Percentiles rank a stretch among this genome's conserved stretches.
These are phyloP conservation scores for Calonectria montana DNA, from an alignment of 2,329 filamentous ascomycete genomes.

Conservation along the genomic window DNA sequence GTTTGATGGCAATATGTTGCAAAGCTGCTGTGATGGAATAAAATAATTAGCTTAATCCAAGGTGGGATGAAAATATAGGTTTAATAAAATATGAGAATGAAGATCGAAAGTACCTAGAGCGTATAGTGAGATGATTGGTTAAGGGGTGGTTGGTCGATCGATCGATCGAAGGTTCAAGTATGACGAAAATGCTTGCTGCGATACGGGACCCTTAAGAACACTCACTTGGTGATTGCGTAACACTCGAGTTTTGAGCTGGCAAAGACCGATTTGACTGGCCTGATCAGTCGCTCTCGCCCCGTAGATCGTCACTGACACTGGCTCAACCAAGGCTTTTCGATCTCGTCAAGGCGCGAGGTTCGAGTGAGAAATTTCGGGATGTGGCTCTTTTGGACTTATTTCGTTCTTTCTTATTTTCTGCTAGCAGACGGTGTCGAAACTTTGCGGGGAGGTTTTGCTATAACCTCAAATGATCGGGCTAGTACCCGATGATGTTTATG, in stretches of 20 bases:
- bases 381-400: neutral
- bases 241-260: neutral
- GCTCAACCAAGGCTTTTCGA: neutral
- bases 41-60: conserved; percentile 25
- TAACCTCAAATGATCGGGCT: neutral
- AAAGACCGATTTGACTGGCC: neutral
- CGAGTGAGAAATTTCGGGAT: too few relatives aligned
- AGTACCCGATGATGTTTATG: neutral
- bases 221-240: conserved; percentile 26
- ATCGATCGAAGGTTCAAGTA: conserved; percentile 46
- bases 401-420: neutral
- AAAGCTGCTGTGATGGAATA: neutral
- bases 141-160: conserved; percentile 41
- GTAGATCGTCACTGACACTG: neutral
- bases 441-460: neutral
- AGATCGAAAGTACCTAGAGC: conserved; percentile 11
- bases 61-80: neutral
- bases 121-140: conserved; percentile 38
- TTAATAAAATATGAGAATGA: conserved; percentile 8
- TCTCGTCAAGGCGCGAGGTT: neutral
- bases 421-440: neutral
- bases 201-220: conserved; percentile 19
- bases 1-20: neutral
- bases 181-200: conserved; percentile 36
- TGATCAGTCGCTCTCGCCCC: neutral